Evolutionary conservation across 495 filamentous ascomycete species (phyloP).

Genomic region (Aspergillus incahuasiensis): DNA sequence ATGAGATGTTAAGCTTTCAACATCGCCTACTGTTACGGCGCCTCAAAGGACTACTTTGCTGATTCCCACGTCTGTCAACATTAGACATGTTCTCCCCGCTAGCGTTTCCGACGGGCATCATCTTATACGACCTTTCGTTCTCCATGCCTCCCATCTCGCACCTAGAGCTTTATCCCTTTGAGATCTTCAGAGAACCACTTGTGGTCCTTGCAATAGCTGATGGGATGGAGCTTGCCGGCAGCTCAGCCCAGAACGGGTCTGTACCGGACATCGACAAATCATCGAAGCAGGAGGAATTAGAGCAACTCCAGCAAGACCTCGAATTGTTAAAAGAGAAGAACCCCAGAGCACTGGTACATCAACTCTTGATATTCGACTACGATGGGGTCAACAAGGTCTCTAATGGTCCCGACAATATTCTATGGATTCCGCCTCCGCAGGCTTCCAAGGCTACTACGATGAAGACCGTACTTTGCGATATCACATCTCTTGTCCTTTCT

Average conservation of each 20-base stretch:
- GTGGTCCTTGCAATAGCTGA: slow-evolving; percentile 77
- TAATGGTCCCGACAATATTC: slow-evolving; percentile 48
- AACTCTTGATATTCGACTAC: slow-evolving; percentile 75
- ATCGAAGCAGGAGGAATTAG: slow-evolving; percentile 45
- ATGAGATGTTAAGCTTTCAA: neutral
- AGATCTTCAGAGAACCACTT: slow-evolving; percentile 74
- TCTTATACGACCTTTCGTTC: slow-evolving; percentile 85
- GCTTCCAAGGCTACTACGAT: slow-evolving; percentile 79
- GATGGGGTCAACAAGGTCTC: slow-evolving; percentile 34
- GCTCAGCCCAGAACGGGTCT: slow-evolving; percentile 31
- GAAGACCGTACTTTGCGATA: slow-evolving; percentile 91
- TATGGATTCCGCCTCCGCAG: slow-evolving; percentile 67
- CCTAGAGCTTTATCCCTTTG: slow-evolving; percentile 75
- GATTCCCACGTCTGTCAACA: slow-evolving; percentile 6
- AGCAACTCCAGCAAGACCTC: slow-evolving; percentile 64
- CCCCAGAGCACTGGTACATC: slow-evolving; percentile 70
- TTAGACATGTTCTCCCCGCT: slow-evolving; percentile 93
- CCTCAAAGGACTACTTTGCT: slow-evolving; percentile 15
- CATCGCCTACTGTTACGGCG: neutral
- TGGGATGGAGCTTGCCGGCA: slow-evolving; percentile 50
- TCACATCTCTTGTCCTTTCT: slow-evolving; percentile 75
- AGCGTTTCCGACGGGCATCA: slow-evolving; percentile 81
- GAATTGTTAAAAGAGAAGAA: slow-evolving; percentile 54
- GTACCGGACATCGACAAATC: slow-evolving; percentile 13
- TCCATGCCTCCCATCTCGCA: slow-evolving; percentile 73